Evolutionary conservation across 1,284 basidiomycete genomes (phyloP).

Genomic region (Chondrostereum purpureum): DNA sequence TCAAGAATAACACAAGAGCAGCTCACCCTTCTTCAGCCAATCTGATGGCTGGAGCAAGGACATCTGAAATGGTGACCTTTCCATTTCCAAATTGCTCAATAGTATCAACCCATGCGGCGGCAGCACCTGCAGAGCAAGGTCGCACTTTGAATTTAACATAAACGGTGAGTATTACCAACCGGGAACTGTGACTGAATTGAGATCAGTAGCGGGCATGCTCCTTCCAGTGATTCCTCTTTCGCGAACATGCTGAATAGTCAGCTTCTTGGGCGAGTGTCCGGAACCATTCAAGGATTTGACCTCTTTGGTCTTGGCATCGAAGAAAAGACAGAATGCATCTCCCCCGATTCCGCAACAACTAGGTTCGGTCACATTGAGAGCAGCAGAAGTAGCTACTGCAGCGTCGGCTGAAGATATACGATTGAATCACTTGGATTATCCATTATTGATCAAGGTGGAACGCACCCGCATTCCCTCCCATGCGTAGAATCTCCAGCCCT

Average conservation of each 20-base stretch:
- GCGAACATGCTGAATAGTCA: conserved; percentile 72
- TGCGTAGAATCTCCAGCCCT: conserved; percentile 82
- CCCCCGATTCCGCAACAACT: conserved; percentile 78
- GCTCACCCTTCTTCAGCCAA: conserved; percentile 80
- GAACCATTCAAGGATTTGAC: conserved; percentile 86
- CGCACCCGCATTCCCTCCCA: conserved; percentile 87
- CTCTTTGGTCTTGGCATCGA: conserved; percentile 71
- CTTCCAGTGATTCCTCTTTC: conserved; percentile 62
- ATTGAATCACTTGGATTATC: not conserved
- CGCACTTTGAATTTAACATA: not conserved
- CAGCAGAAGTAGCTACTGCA: conserved; percentile 78
- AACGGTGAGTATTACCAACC: conserved; percentile 32
- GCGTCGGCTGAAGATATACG: conserved; percentile 46
- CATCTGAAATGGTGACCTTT: conserved; percentile 71
- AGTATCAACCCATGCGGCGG: conserved; percentile 91
- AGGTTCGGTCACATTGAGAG: conserved; percentile 85
- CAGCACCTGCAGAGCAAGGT: conserved; percentile 52
- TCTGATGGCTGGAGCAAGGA: conserved; percentile 82
- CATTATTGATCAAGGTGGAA: not conserved
- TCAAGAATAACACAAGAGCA: not conserved
- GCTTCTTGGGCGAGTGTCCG: conserved; percentile 76
- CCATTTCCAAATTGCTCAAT: conserved; percentile 80
- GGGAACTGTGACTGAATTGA: conserved; percentile 91
- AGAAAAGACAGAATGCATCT: conserved; percentile 92
- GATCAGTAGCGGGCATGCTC: conserved; percentile 65